Conservation (phyloP, 139 green algal species). For the Penium margaritaceum region DNA sequence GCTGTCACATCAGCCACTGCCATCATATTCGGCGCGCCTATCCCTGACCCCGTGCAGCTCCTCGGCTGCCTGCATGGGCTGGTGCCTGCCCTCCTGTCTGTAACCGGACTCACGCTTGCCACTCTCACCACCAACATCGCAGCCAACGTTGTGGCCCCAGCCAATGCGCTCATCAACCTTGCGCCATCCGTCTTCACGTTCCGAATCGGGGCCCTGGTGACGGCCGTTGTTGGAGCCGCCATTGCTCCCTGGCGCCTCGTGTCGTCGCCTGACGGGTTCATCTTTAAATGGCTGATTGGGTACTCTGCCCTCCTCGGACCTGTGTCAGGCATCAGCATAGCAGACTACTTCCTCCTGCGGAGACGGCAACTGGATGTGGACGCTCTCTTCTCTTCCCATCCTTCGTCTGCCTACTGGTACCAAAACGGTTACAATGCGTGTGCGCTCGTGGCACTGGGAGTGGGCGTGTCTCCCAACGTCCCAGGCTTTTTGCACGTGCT, state of each 20-base stretch:
- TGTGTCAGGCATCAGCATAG: slow-evolving; percentile 55
- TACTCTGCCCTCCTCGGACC: slow-evolving; percentile 65
- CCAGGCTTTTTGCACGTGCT: slow-evolving; percentile 56
- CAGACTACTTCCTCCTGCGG: slow-evolving; percentile 67
- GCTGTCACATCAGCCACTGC: slow-evolving; percentile 68
- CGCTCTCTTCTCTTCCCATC: slow-evolving; percentile 48
- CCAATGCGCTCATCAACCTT: slow-evolving; percentile 59
- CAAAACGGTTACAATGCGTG: slow-evolving; percentile 53
- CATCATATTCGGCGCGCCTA: slow-evolving; percentile 64
- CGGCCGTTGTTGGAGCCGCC: slow-evolving; percentile 48
- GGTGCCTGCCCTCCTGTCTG: slow-evolving; percentile 11
- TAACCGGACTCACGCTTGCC: slow-evolving; percentile 60
- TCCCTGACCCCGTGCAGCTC: slow-evolving; percentile 67
- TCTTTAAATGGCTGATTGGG: slow-evolving; percentile 68
- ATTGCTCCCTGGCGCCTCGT: slow-evolving; percentile 52
- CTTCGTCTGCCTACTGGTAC: slow-evolving; percentile 58
- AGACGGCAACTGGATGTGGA: slow-evolving; percentile 55
- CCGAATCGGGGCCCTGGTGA: slow-evolving; percentile 43
- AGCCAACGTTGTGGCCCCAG: slow-evolving; percentile 72
- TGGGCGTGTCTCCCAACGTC: slow-evolving; percentile 54
- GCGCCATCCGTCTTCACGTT: slow-evolving; percentile 52
- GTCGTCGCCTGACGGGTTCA: slow-evolving; percentile 52
- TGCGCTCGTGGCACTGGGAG: slow-evolving; percentile 44
- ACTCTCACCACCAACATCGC: slow-evolving; percentile 80
- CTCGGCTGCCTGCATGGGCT: slow-evolving; percentile 36